Conservation (phyloP, 495 filamentous ascomycete genomes). For the Penicillium verhagenii region DNA sequence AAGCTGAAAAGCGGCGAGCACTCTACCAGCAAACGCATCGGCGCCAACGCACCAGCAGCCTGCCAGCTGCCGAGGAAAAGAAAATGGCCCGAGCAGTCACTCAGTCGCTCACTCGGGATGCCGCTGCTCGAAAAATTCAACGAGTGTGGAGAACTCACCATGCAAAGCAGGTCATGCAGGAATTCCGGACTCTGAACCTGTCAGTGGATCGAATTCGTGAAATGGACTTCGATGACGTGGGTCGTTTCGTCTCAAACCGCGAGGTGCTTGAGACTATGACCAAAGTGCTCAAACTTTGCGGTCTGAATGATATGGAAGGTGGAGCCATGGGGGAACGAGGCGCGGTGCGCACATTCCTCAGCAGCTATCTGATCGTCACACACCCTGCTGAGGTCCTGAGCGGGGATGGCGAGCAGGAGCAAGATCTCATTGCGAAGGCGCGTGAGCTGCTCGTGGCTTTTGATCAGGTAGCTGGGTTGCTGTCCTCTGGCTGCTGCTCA, state of each 20-base stretch:
- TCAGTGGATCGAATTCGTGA: slow-evolving; percentile 71
- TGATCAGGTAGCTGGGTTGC: slow-evolving; percentile 67
- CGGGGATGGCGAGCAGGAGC: slow-evolving; percentile 80
- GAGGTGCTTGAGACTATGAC: slow-evolving; percentile 68
- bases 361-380: slow-evolving; percentile 87
- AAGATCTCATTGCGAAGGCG: slow-evolving; percentile 87
- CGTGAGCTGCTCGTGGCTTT: slow-evolving; percentile 80
- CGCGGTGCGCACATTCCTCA: slow-evolving; percentile 84
- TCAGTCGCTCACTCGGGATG: slow-evolving; percentile 56
- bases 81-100: slow-evolving; percentile 41
- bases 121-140: slow-evolving; percentile 73
- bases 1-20: slow-evolving; percentile 71
- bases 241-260: slow-evolving; percentile 71
- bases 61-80: slow-evolving; percentile 59
- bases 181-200: slow-evolving; percentile 68
- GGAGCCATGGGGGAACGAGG: slow-evolving; percentile 72
- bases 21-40: slow-evolving; percentile 56
- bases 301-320: slow-evolving; percentile 66
- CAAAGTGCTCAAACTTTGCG: slow-evolving; percentile 72
- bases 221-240: slow-evolving; percentile 80
- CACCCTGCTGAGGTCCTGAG: slow-evolving; percentile 90
- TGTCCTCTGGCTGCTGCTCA: slow-evolving; percentile 54
- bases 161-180: slow-evolving; percentile 58
- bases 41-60: slow-evolving; percentile 62
- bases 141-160: slow-evolving; percentile 67